These are phyloP conservation scores for Apiotrichum montevideense DNA, from an alignment of 1,284 basidiomycete genomes.

Conservation along the genomic window DNA sequence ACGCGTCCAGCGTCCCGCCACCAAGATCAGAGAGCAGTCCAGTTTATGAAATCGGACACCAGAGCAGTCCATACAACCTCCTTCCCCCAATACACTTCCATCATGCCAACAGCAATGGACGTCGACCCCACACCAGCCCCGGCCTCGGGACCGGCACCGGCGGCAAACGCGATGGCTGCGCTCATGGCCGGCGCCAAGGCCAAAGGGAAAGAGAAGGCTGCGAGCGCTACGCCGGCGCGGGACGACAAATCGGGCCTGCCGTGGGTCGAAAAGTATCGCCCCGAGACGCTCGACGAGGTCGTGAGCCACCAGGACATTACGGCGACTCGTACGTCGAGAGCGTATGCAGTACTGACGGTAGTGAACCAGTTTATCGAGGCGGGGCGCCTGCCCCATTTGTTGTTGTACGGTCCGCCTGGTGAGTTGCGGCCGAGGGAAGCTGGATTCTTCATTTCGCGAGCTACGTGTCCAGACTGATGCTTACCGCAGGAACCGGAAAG, in stretches of 20 bases:
- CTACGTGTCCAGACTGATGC: background rate
- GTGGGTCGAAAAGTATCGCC: constrained; percentile 89
- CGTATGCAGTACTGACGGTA: constrained; percentile 38
- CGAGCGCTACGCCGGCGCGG: constrained; percentile 2
- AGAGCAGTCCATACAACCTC: too few relatives aligned
- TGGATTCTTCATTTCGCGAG: background rate
- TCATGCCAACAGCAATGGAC: constrained; percentile 19
- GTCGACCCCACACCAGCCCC: constrained; percentile 14
- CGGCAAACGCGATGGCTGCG: constrained; percentile 39
- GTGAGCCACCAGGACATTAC: constrained; percentile 94
- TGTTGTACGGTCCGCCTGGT: constrained; percentile 96
- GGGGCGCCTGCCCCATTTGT: constrained; percentile 85
- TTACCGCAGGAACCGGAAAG: constrained; percentile 69
- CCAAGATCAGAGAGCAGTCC: too few relatives aligned
- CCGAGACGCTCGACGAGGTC: constrained; percentile 78
- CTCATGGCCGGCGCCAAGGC: constrained; percentile 36
- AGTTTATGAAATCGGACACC: too few relatives aligned
- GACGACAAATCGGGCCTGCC: constrained; percentile 42
- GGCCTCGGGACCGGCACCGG: constrained; percentile 50
- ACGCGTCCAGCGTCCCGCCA: too few relatives aligned
- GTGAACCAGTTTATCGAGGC: constrained; percentile 96
- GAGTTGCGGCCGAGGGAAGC: constrained; percentile 1
- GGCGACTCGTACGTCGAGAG: constrained; percentile 63
- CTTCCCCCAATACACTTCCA: too few relatives aligned
- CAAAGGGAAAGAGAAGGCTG: constrained; percentile 38